Evolutionary conservation across 257 asterid species (phyloP).

Genomic region (Solanum tarapatanum): DNA sequence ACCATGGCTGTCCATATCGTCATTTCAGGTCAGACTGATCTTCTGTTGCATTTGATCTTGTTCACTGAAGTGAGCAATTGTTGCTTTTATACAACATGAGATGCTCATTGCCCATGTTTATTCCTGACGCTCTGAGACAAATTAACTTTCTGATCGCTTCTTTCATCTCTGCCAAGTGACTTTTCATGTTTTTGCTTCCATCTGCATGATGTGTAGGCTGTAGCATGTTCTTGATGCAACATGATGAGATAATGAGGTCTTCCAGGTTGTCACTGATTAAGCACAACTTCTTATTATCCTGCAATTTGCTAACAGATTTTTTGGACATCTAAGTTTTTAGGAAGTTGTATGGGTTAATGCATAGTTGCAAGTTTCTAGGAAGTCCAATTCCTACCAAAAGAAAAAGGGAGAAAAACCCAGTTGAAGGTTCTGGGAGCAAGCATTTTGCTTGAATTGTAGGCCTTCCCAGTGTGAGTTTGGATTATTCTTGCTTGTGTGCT

Average conservation of each 20-base stretch:
- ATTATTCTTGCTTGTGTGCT: neutral
- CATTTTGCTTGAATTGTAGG: neutral
- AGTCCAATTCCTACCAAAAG: neutral
- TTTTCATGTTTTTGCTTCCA: neutral
- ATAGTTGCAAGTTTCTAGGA: neutral
- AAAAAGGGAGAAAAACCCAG: neutral
- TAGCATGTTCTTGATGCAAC: neutral
- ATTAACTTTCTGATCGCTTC: neutral
- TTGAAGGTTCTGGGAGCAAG: neutral
- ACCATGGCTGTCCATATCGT: slow-evolving; percentile 96
- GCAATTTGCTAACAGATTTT: neutral
- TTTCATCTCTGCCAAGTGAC: neutral
- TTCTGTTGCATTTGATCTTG: neutral
- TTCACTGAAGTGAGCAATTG: neutral
- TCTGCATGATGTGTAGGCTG: neutral
- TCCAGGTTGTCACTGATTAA: neutral
- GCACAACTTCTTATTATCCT: neutral
- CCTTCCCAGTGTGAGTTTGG: neutral
- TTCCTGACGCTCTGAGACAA: neutral
- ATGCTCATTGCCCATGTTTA: neutral
- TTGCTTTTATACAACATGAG: neutral
- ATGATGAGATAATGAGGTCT: neutral
- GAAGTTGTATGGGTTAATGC: neutral
- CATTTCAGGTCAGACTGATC: slow-evolving; percentile 72
- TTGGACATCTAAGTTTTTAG: neutral